These are phyloP conservation scores for Coffea canephora DNA, from an alignment of 257 asterid genomes.

Conservation along the genomic window DNA sequence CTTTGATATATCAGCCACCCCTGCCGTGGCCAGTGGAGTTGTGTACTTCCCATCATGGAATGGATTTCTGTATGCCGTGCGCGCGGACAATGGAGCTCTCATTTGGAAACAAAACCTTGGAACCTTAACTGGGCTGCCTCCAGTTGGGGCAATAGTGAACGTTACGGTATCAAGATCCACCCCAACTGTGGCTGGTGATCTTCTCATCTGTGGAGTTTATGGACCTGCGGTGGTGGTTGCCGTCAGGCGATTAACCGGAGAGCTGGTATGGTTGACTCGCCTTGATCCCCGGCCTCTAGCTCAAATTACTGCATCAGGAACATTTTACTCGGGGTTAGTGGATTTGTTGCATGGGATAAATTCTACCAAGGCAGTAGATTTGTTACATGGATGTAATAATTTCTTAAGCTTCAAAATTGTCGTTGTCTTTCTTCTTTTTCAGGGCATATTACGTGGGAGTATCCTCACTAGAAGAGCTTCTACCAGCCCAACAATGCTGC, in stretches of 20 bases:
- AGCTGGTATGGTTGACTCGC: slow-evolving; percentile 54
- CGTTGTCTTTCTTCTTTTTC: too few species aligned
- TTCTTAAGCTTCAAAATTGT: too few species aligned
- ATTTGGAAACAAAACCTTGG: slow-evolving; percentile 60
- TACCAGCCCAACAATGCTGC: slow-evolving; percentile 52
- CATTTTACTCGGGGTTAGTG: slow-evolving; percentile 43
- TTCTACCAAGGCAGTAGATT: too few species aligned
- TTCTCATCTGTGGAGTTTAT: slow-evolving; percentile 48
- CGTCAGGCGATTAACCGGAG: slow-evolving; percentile 37
- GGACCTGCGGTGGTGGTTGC: slow-evolving; percentile 69
- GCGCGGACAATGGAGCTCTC: slow-evolving; percentile 45
- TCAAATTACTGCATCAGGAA: slow-evolving; percentile 57
- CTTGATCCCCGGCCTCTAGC: slow-evolving; percentile 49
- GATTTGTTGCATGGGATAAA: background rate
- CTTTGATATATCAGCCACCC: slow-evolving; percentile 73
- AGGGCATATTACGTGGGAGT: slow-evolving; percentile 65
- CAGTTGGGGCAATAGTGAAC: slow-evolving; percentile 33
- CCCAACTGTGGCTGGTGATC: slow-evolving; percentile 53
- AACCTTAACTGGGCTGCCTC: slow-evolving; percentile 50
- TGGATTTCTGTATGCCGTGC: slow-evolving; percentile 63
- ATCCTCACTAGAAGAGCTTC: slow-evolving; percentile 52
- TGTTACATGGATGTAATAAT: too few species aligned
- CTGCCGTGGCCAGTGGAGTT: slow-evolving; percentile 49
- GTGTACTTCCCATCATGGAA: slow-evolving; percentile 83
- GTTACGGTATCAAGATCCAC: slow-evolving; percentile 64